phyloP scores from a whole-genome alignment of 1,284 basidiomycete genomes.

The Earliella scabrosa region DNA sequence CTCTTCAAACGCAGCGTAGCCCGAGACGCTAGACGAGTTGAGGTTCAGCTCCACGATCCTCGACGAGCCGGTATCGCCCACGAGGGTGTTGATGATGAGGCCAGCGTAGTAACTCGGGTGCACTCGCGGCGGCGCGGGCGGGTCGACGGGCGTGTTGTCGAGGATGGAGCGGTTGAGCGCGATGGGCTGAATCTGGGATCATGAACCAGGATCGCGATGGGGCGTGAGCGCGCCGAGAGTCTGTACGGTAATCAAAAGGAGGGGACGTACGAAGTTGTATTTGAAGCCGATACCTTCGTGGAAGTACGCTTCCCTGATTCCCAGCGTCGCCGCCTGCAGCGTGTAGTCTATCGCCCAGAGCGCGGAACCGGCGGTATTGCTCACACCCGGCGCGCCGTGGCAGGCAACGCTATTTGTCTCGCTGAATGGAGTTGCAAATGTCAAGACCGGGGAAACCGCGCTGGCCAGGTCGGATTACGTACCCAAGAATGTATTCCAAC shows the following conservation, averaged over 20 bases:
- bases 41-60: conserved; percentile 56
- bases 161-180: conserved; percentile 54
- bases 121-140: conserved; percentile 55
- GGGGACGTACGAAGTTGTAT: conserved; percentile 43
- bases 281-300: conserved; percentile 48
- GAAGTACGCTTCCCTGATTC: conserved; percentile 41
- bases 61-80: conserved; percentile 42
- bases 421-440: background rate
- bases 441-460: background rate
- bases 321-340: conserved; percentile 47
- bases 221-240: background rate
- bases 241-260: background rate
- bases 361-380: conserved; percentile 70
- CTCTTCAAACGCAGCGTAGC: conserved; percentile 64
- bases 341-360: conserved; percentile 72
- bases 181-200: conserved; percentile 54
- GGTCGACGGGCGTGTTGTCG: conserved; percentile 49
- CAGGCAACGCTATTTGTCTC: conserved; percentile 41
- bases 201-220: too few relatives aligned
- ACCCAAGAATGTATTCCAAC: conserved; percentile 64
- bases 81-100: conserved; percentile 49
- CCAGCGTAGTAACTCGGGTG: conserved; percentile 65
- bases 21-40: conserved; percentile 52
- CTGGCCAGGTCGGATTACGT: conserved; percentile 19
- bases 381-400: conserved; percentile 66